Evolutionary conservation across 495 filamentous ascomycete genomes (phyloP).

Genomic region (Neurospora pannonica): DNA sequence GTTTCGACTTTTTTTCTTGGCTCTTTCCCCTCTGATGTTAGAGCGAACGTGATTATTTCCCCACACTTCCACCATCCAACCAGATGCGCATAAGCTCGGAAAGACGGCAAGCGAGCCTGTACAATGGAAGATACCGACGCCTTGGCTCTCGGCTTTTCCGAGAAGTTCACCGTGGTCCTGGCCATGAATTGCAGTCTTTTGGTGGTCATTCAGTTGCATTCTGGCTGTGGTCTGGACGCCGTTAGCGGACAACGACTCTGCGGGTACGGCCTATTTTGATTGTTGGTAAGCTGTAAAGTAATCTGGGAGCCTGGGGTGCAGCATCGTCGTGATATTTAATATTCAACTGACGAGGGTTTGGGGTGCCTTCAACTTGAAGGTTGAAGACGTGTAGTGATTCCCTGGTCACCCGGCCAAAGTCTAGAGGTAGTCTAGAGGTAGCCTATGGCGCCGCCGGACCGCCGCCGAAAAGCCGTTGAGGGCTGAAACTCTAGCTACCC

Average conservation of each 20-base stretch:
- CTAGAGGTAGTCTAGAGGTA: not conserved
- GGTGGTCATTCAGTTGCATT: not conserved
- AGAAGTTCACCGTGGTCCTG: not conserved
- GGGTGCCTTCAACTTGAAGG: not conserved
- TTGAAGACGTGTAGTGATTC: not conserved
- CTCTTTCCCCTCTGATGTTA: not conserved
- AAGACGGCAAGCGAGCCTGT: conserved; percentile 23
- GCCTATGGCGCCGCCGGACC: not conserved
- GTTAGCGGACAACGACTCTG: not conserved
- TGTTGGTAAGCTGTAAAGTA: not conserved
- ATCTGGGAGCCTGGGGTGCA: not conserved
- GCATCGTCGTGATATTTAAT: not conserved
- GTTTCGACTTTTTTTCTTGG: conserved; percentile 4
- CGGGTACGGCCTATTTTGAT: not conserved
- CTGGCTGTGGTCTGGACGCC: not conserved
- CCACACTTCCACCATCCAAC: conserved; percentile 20
- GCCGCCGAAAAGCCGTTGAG: not conserved
- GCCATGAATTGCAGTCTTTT: not conserved
- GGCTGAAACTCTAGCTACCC: not conserved
- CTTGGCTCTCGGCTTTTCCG: conserved; percentile 3
- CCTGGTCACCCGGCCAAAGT: not conserved
- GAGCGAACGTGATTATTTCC: conserved; percentile 1
- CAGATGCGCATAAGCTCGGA: conserved; percentile 13
- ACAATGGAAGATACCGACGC: conserved; percentile 1
- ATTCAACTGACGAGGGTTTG: not conserved